Evolutionary conservation across 2,329 filamentous ascomycete species (phyloP).

Genomic region (Arthroderma sp.): DNA sequence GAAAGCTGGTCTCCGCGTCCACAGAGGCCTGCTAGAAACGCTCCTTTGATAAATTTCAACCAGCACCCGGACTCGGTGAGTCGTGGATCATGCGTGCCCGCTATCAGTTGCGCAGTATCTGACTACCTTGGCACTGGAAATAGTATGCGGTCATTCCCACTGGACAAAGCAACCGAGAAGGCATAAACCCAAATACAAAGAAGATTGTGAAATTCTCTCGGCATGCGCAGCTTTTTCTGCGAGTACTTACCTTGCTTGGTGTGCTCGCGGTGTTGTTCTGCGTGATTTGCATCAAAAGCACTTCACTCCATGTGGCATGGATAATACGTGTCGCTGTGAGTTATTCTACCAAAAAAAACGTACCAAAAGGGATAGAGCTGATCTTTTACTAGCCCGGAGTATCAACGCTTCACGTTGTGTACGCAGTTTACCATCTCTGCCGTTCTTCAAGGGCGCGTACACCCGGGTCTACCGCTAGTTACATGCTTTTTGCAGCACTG

Average conservation of each 20-base stretch:
- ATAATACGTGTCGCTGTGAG: slow-evolving; percentile 64
- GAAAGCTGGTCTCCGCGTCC: slow-evolving; percentile 56
- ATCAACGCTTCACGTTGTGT: slow-evolving; percentile 56
- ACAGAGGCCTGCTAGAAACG: slow-evolving; percentile 52
- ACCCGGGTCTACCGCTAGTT: slow-evolving; percentile 70
- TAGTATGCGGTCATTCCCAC: slow-evolving; percentile 45
- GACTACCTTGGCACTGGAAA: slow-evolving; percentile 5
- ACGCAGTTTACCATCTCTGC: slow-evolving; percentile 68
- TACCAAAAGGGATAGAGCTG: neutral
- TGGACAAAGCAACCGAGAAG: slow-evolving; percentile 46
- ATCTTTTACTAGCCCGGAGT: slow-evolving; percentile 52
- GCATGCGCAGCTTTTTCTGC: slow-evolving; percentile 53
- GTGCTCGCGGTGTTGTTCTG: slow-evolving; percentile 60
- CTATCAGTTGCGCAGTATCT: too few species aligned
- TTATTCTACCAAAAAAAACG: slow-evolving; percentile 5
- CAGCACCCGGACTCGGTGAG: slow-evolving; percentile 66
- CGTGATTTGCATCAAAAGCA: slow-evolving; percentile 61
- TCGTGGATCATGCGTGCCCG: slow-evolving; percentile 7
- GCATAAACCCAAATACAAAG: slow-evolving; percentile 60
- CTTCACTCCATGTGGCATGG: slow-evolving; percentile 54
- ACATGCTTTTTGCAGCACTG: slow-evolving; percentile 69
- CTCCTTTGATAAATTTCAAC: slow-evolving; percentile 71
- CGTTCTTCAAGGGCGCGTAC: slow-evolving; percentile 58
- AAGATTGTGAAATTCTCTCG: slow-evolving; percentile 56
- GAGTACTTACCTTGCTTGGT: slow-evolving; percentile 53